Evolutionary conservation across 2,329 filamentous ascomycete species (phyloP), one percentile per base, ranked within the genome.

Genomic region (Monosporascus ibericus): DNA sequence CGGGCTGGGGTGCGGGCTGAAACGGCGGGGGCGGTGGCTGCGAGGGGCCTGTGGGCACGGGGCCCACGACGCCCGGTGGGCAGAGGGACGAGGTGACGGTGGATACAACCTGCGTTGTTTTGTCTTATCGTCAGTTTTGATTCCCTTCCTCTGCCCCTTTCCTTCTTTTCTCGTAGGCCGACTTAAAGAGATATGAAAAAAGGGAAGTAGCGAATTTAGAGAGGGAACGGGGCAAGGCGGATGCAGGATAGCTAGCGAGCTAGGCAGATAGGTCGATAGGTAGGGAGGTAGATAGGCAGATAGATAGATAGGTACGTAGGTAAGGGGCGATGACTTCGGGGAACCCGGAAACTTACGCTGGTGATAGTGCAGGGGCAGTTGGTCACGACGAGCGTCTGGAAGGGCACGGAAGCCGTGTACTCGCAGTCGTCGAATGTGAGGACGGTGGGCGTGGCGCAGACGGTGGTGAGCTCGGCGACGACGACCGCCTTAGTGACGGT

Each of bases 361-460:
- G 65, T 63, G 40, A 70, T 56, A 44, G 77, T 79, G 72, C 77
- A 80, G 53, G 77, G 76, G 68, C 78, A 81, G 65, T 80, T 70
- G 38, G 72, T 74, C 52, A 85, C 75, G 61, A 77, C 82, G 58
- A 83, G 68, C 51, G 76, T 77, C 60, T 79, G 69, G 55, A 34
- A 34, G 9, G 81, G 74, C 65, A 75, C 71, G 49, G 75, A 78
- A 60, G 82, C 74, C 47, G 77, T 75, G 72, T 79, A 84, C 48
- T 71, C 71, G 65, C 76, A 73, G 63, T 69, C 68, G 62, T 75
- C 75, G 66, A 78, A 70, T 57, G 72, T 77, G 58, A 83, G 60
- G 57, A 72, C 73, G 36, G 80, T 81, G 38, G 80, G 74, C 66
- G 73, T 62, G 6, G 70, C 64, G 68, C 75, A 79, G 59, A 62